These are phyloP conservation scores for Alternaria brassicicola DNA, from an alignment of 2,329 filamentous ascomycete genomes.

Conservation along the genomic window DNA sequence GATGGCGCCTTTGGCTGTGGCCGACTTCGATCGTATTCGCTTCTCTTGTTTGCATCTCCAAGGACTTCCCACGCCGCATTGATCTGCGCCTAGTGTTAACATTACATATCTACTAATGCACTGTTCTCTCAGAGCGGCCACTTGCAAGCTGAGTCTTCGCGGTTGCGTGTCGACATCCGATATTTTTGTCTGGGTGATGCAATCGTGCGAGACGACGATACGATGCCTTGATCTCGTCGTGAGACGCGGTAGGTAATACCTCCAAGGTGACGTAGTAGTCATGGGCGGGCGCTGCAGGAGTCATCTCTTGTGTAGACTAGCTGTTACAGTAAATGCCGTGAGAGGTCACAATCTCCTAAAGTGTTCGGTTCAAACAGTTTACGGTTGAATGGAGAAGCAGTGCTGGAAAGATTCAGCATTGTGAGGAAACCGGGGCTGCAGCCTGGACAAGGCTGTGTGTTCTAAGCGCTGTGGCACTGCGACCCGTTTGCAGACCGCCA, in stretches of 20 bases:
- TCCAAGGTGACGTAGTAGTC: conserved; percentile 6
- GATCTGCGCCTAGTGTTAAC: not conserved
- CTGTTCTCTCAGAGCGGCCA: not conserved
- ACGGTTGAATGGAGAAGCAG: not conserved
- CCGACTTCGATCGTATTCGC: conserved; percentile 1
- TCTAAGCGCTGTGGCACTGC: not conserved
- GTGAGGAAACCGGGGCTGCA: not conserved
- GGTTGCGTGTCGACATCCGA: not conserved
- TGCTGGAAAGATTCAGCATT: not conserved
- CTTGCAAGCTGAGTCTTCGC: not conserved
- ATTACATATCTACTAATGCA: not conserved
- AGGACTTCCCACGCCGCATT: conserved; percentile 12
- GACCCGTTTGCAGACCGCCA: not conserved
- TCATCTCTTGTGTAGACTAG: not conserved
- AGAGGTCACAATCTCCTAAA: not conserved
- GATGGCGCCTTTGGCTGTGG: not conserved
- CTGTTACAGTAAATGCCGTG: not conserved
- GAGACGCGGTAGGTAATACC: not conserved
- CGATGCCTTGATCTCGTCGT: not conserved
- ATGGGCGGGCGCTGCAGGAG: not conserved
- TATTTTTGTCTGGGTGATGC: conserved; percentile 8
- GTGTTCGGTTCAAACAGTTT: not conserved
- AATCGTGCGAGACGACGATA: conserved; percentile 9
- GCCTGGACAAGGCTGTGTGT: not conserved
- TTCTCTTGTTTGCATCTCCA: not conserved